phyloP scores from a whole-genome alignment of 805 yeast genomes.

The Sugiyamaella chiloensis region DNA sequence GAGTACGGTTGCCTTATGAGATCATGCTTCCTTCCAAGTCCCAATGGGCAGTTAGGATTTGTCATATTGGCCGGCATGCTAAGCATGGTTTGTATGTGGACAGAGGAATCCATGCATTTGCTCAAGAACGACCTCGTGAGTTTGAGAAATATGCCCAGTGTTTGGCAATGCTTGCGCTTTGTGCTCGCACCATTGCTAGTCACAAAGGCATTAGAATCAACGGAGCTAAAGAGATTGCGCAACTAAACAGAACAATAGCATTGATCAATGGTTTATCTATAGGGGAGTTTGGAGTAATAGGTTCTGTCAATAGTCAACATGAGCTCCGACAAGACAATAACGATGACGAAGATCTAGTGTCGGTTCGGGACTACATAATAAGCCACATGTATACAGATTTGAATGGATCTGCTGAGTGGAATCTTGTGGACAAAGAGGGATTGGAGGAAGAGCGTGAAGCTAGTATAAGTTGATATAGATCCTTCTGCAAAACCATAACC shows the following conservation, averaged over 20 bases:
- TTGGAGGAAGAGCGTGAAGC: conserved; percentile 1
- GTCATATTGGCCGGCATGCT: conserved; percentile 13
- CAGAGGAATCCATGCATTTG: conserved; percentile 27
- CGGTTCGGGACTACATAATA: conserved; percentile 25
- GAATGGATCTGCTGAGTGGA: conserved; percentile 37
- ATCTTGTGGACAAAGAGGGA: conserved; percentile 24
- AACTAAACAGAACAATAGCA: conserved; percentile 26
- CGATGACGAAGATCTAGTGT: conserved; percentile 6
- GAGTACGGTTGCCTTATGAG: conserved; percentile 31
- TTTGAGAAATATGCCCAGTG: conserved; percentile 32
- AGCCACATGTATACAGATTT: conserved; percentile 34
- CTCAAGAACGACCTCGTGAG: conserved; percentile 29
- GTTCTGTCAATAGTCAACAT: no score
- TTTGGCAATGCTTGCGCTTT: conserved; percentile 33
- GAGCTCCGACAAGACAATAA: background rate
- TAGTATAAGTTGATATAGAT: no score
- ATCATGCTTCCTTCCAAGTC: conserved; percentile 29
- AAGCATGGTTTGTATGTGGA: conserved; percentile 13
- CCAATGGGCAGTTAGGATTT: conserved; percentile 25
- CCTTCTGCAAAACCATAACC: no score
- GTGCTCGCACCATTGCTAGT: conserved; percentile 29
- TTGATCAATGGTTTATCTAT: background rate
- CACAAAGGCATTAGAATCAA: conserved; percentile 27
- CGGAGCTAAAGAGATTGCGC: conserved; percentile 24
- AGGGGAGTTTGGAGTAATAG: conserved; percentile 1